These are phyloP conservation scores for Cryphonectria nitschkei DNA, from an alignment of 2,329 filamentous ascomycete genomes.

Conservation along the genomic window DNA sequence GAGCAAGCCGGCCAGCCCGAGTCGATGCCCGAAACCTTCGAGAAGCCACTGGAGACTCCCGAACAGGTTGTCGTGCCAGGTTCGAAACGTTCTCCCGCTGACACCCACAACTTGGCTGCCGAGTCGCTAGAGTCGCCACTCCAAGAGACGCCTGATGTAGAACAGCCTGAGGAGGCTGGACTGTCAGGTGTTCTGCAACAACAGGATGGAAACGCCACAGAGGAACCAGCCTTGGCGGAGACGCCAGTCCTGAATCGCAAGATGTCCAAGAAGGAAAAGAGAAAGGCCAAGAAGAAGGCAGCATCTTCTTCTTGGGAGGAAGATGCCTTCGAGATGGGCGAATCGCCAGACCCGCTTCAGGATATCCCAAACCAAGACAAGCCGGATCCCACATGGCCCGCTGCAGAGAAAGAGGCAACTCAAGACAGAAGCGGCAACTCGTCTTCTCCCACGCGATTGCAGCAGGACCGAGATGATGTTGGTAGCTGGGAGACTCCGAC, in stretches of 20 bases:
- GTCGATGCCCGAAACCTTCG: neutral
- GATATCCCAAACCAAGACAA: conserved; percentile 14
- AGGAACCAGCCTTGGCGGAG: neutral
- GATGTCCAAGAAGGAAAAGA: conserved; percentile 31
- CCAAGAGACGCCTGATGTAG: neutral
- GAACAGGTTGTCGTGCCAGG: neutral
- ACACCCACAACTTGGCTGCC: neutral
- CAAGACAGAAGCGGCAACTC: neutral
- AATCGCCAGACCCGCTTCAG: conserved; percentile 23
- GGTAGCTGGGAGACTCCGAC: conserved; percentile 32
- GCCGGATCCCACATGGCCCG: neutral
- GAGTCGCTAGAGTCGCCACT: neutral
- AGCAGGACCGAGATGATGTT: conserved; percentile 27
- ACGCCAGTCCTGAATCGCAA: conserved; percentile 25
- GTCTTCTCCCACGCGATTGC: neutral
- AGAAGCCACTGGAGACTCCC: neutral
- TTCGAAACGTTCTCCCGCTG: conserved; percentile 6
- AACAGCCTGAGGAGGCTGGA: neutral
- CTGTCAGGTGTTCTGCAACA: neutral
- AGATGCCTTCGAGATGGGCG: conserved; percentile 19
- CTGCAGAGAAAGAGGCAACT: conserved; percentile 3
- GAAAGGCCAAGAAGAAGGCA: conserved; percentile 38
- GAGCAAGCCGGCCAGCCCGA: conserved; percentile 4
- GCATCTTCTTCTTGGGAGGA: conserved; percentile 24
- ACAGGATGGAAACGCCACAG: neutral